Conservation (phyloP, 2,329 filamentous ascomycete species). For the Apiospora malaysiana region DNA sequence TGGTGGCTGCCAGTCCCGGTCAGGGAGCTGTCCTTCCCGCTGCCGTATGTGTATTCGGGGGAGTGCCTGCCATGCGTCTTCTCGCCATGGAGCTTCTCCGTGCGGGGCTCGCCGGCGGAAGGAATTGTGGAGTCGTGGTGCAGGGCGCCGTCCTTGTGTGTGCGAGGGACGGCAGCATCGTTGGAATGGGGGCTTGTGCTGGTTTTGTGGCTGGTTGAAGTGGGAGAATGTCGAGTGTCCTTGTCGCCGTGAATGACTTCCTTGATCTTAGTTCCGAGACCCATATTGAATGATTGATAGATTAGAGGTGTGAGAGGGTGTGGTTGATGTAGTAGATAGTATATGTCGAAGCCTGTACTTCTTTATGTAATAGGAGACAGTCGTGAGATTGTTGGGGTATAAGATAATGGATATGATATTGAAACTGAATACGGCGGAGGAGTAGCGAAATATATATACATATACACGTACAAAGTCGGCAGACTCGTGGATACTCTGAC, state of each 20-base stretch:
- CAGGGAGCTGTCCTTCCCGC: constrained; percentile 7
- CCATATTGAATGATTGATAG: constrained; percentile 28
- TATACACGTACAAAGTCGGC: neutral
- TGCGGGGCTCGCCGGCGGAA: constrained; percentile 14
- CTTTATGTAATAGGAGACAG: neutral
- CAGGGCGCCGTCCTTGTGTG: constrained; percentile 15
- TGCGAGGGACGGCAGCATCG: constrained; percentile 30
- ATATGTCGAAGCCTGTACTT: neutral
- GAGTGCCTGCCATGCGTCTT: constrained; percentile 12
- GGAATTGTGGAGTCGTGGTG: neutral
- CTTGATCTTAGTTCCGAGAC: constrained; percentile 35
- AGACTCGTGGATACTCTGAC: neutral
- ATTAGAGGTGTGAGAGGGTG: neutral
- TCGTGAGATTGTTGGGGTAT: constrained; percentile 5
- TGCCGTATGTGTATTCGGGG: constrained; percentile 23
- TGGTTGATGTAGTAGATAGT: neutral
- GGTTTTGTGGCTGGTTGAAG: constrained; percentile 17
- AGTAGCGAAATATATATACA: neutral
- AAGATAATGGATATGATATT: neutral
- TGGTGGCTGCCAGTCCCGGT: neutral
- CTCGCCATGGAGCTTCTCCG: constrained; percentile 17
- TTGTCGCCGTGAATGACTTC: constrained; percentile 32
- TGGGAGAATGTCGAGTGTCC: constrained; percentile 7
- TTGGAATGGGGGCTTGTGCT: constrained; percentile 28
- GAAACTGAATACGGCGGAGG: neutral